A percentile compares a stretch with the other conserved stretches of the same genome.
These are phyloP conservation scores for Diaporthe ilicicola DNA, from an alignment of 2,329 filamentous ascomycete genomes.

Conservation along the genomic window DNA sequence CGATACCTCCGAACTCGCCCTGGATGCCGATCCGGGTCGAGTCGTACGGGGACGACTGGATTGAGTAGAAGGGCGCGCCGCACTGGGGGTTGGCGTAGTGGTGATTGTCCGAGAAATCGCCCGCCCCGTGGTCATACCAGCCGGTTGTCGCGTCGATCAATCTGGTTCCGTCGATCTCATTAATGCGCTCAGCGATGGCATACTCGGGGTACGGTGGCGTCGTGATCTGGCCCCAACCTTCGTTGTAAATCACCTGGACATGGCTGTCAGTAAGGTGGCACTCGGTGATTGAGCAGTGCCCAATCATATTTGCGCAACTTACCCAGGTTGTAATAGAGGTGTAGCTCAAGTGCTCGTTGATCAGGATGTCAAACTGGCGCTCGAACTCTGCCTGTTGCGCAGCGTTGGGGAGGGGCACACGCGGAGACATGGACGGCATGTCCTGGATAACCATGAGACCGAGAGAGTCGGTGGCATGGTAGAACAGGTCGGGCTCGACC, in stretches of 20 bases:
- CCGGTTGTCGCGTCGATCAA: slow-evolving; percentile 70
- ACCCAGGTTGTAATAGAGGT: slow-evolving; percentile 73
- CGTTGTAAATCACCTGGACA: slow-evolving; percentile 70
- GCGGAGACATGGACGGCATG: slow-evolving; percentile 68
- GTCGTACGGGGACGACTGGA: slow-evolving; percentile 63
- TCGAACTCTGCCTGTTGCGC: slow-evolving; percentile 70
- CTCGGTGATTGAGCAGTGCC: neutral
- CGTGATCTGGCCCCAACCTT: slow-evolving; percentile 73
- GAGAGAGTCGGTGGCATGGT: slow-evolving; percentile 71
- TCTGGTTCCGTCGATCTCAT: slow-evolving; percentile 67
- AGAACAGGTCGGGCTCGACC: slow-evolving; percentile 72
- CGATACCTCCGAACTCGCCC: slow-evolving; percentile 76
- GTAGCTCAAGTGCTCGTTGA: slow-evolving; percentile 71
- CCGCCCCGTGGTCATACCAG: slow-evolving; percentile 74
- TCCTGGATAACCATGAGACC: slow-evolving; percentile 76
- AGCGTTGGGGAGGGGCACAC: slow-evolving; percentile 45
- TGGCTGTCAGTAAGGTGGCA: neutral
- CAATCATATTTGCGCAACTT: slow-evolving; percentile 38
- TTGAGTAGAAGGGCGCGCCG: slow-evolving; percentile 73
- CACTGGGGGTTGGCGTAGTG: slow-evolving; percentile 78
- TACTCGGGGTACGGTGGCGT: slow-evolving; percentile 62
- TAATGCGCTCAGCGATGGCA: slow-evolving; percentile 62
- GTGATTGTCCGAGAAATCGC: slow-evolving; percentile 75
- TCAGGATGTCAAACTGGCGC: slow-evolving; percentile 67
- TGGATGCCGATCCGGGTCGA: slow-evolving; percentile 70